Percentiles rank a stretch among this genome's conserved stretches.
phyloP scores from a whole-genome alignment of 768 basidiomycete genomes.

The Calvatia gigantea region DNA sequence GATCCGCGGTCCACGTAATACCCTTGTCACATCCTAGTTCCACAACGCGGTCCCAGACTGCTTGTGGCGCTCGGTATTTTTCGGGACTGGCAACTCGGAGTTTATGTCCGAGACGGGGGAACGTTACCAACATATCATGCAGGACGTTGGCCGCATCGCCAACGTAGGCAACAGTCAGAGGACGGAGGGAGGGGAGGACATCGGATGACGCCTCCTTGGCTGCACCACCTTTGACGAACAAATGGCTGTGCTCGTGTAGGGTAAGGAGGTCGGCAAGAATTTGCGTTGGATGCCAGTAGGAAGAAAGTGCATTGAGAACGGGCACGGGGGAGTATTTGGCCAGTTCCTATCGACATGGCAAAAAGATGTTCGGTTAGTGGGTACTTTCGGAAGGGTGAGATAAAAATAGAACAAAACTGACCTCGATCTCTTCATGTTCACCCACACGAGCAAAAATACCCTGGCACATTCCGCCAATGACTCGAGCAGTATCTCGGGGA shows the following conservation, averaged over 20 bases:
- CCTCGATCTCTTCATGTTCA: constrained; percentile 90
- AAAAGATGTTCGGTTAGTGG: constrained; percentile 1
- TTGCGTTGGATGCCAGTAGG: constrained; percentile 96
- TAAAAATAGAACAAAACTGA: constrained; percentile 26
- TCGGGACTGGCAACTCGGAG: constrained; percentile 82
- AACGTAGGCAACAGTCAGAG: constrained; percentile 89
- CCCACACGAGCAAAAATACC: constrained; percentile 97
- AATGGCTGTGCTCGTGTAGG: constrained; percentile 68
- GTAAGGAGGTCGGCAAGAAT: constrained; percentile 91
- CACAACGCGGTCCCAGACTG: constrained; percentile 81
- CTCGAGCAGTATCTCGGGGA: constrained; percentile 76
- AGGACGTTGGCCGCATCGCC: constrained; percentile 95
- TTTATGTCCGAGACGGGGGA: constrained; percentile 86
- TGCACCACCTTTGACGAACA: constrained; percentile 35
- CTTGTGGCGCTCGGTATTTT: constrained; percentile 63
- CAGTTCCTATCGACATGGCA: constrained; percentile 67
- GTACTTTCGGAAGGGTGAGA: too few species aligned
- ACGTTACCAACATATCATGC: constrained; percentile 96
- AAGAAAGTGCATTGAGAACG: constrained; percentile 93
- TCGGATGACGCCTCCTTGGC: constrained; percentile 13
- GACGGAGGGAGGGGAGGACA: constrained; percentile 51
- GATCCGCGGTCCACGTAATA: constrained; percentile 75
- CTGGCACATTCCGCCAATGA: constrained; percentile 93
- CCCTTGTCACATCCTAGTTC: constrained; percentile 69
- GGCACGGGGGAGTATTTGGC: constrained; percentile 90